Percentiles rank a stretch among this genome's conserved stretches.
Evolutionary conservation across 2,329 filamentous ascomycete genomes (phyloP).

Genomic region (Cryphonectria japonica): DNA sequence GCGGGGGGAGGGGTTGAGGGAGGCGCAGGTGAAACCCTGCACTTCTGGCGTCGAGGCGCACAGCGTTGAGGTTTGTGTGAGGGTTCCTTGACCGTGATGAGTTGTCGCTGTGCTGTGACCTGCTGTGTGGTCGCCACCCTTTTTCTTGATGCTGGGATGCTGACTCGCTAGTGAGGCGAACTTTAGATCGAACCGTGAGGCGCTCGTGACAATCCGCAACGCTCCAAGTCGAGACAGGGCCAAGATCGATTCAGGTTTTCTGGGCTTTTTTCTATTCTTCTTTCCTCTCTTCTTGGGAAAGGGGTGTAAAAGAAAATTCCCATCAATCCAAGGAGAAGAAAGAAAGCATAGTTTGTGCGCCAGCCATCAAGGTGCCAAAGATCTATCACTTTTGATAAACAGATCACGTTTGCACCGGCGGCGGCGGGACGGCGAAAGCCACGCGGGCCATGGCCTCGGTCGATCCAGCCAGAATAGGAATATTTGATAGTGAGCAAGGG

Average conservation of each 20-base stretch:
- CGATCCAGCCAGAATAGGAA: not conserved
- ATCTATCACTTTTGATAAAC: not conserved
- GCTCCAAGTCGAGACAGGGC: not conserved
- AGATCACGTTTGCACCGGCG: not conserved
- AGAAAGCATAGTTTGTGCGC: not conserved
- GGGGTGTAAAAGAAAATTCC: not conserved
- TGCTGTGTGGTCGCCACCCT: not conserved
- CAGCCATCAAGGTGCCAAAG: not conserved
- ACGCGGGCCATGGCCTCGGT: not conserved
- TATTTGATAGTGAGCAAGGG: not conserved
- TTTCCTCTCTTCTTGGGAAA: not conserved
- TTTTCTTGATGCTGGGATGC: not conserved
- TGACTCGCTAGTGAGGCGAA: constrained; percentile 10
- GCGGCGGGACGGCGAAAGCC: not conserved
- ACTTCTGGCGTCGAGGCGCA: not conserved
- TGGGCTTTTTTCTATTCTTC: not conserved
- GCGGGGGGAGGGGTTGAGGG: not conserved
- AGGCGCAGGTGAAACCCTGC: not conserved
- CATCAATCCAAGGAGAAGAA: not conserved
- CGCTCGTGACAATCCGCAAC: not conserved
- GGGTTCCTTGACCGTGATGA: not conserved
- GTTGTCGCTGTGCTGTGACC: not conserved
- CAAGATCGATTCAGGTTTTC: not conserved
- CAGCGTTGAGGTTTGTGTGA: not conserved
- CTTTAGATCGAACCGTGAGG: not conserved